Evolutionary conservation across 2,329 filamentous ascomycete genomes (phyloP), one percentile per base, ranked within the genome.

Genomic region (Colletotrichum coccodes): DNA sequence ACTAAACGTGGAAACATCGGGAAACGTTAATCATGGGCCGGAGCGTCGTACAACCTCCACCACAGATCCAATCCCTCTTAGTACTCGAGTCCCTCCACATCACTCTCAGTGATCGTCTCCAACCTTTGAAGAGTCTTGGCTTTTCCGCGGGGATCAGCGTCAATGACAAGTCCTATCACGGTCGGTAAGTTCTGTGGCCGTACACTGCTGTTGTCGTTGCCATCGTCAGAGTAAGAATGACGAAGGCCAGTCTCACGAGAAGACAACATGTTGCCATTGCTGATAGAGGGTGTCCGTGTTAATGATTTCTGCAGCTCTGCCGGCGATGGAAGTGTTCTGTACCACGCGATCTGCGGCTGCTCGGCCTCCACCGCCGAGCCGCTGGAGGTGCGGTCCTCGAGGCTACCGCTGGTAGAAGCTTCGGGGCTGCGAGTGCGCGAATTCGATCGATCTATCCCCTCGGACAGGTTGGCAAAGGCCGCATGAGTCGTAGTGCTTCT

Each of bases 351-450:
- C 5, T 28, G 30, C 3, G 4, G 18, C n/a, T 23, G 30, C 30
- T 26, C 32, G 12, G 21, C 1, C 5, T 11, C 28, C 2, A 2
- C 21, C 1, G n/a, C n/a, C 7, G n/a, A 46, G 0, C 6, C 11
- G 18, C 12, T n/a, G 3, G 7, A 7, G 5, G 40, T 21, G n/a
- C 40, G 2, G 32, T 59, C 42, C 3, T 2, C 47, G 2, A 42
- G 30, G 3, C 44, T 46, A 6, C n/a, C 21, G 40, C 28, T 36
- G 4, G n/a, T 21, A 5, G 30, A 36, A 7, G 8, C 42, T 0
- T 46, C 32, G 4, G 14, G 21, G 2, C 40, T 18, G 2, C n/a
- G 8, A 18, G 40, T 16, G 23, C 56, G 30, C 16, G 30, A 47
- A 9, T 9, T 3, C 6, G 32, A 18, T 23, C 50, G 56, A 2